phyloP scores from a whole-genome alignment of 2,329 filamentous ascomycete genomes.

The Conoideocrella luteorostrata region DNA sequence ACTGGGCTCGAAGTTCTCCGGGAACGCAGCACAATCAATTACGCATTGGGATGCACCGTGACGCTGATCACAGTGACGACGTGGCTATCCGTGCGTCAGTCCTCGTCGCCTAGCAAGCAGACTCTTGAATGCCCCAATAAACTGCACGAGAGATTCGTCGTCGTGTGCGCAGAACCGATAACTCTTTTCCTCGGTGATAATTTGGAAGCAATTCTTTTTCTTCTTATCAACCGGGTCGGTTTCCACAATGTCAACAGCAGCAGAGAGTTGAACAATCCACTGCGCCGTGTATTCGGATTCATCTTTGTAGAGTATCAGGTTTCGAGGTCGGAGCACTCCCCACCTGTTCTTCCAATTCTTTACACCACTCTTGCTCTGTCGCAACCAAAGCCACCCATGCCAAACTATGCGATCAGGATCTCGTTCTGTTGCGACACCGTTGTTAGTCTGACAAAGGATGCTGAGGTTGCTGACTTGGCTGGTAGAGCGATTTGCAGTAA shows the following conservation, averaged over 20 bases:
- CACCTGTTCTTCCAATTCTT: slow-evolving; percentile 93
- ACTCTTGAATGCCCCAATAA: slow-evolving; percentile 88
- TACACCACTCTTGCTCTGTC: slow-evolving; percentile 76
- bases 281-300: slow-evolving; percentile 83
- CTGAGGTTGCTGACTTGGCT: slow-evolving; percentile 54
- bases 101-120: slow-evolving; percentile 65
- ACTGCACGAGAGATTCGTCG: slow-evolving; percentile 77
- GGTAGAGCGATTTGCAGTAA: slow-evolving; percentile 41
- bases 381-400: slow-evolving; percentile 82
- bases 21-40: no score
- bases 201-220: slow-evolving; percentile 81
- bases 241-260: slow-evolving; percentile 84
- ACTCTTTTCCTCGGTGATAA: slow-evolving; percentile 88
- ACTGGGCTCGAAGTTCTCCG: not conserved
- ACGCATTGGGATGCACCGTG: not conserved
- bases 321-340: slow-evolving; percentile 81
- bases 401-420: slow-evolving; percentile 87
- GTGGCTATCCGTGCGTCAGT: slow-evolving; percentile 44
- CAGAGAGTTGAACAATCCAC: slow-evolving; percentile 71
- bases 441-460: slow-evolving; percentile 6
- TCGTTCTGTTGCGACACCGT: slow-evolving; percentile 37
- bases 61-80: not conserved
- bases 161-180: slow-evolving; percentile 70
- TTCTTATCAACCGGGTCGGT: slow-evolving; percentile 81
- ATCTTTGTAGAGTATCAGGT: slow-evolving; percentile 87